Conservation (phyloP, 176 grass and related monocot genomes). For the Eragrostis curvula region DNA sequence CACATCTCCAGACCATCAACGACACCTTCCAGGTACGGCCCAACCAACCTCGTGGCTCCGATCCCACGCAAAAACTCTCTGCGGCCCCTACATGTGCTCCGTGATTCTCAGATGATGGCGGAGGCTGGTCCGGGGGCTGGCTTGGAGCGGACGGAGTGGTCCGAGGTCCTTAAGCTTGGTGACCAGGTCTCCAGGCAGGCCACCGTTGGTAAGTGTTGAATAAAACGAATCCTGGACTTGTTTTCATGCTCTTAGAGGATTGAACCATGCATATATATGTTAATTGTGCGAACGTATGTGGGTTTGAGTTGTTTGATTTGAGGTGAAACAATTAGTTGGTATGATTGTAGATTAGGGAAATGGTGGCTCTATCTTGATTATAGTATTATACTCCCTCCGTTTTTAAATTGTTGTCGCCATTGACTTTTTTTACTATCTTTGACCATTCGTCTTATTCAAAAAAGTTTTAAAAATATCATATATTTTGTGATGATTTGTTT, state of each 20-base stretch:
- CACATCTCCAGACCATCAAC: constrained; percentile 61
- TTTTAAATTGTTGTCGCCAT: too few species aligned
- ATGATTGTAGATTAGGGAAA: constrained; percentile 9
- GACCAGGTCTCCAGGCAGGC: constrained; percentile 87
- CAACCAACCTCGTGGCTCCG: not conserved
- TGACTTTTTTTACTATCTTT: too few species aligned
- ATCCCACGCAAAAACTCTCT: not conserved
- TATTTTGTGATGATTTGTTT: too few species aligned
- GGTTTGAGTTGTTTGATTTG: not conserved
- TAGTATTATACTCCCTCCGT: too few species aligned
- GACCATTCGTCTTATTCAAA: too few species aligned
- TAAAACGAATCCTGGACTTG: not conserved
- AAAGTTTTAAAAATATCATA: too few species aligned
- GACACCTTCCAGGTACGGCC: constrained; percentile 65
- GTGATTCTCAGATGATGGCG: constrained; percentile 64
- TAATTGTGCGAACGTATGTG: not conserved
- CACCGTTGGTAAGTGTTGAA: constrained; percentile 61
- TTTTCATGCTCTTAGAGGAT: not conserved
- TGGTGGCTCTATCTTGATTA: too few species aligned
- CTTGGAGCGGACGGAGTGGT: constrained; percentile 78
- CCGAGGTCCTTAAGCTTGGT: constrained; percentile 66
- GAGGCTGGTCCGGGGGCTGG: constrained; percentile 36
- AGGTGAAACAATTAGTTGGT: not conserved
- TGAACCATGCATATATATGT: not conserved
- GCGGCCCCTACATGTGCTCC: not conserved